These are phyloP conservation scores for Penicillium psychrosexuale DNA, from an alignment of 2,329 filamentous ascomycete species.

Conservation along the genomic window DNA sequence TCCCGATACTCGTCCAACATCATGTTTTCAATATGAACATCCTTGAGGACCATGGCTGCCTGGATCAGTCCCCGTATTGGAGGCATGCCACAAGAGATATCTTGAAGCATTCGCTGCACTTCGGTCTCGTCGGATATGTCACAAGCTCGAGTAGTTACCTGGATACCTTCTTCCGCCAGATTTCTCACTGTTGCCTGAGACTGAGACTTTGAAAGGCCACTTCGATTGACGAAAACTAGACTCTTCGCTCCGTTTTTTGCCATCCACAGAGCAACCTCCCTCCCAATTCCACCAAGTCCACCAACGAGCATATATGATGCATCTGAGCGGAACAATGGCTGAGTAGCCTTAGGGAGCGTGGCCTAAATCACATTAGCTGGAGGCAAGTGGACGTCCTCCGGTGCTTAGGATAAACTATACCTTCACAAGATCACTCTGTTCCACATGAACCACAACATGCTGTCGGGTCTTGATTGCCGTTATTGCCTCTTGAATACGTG, in stretches of 20 bases:
- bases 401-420: not conserved
- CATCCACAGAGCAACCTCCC: constrained; percentile 41
- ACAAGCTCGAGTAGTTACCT: constrained; percentile 26
- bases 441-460: constrained; percentile 7
- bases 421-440: constrained; percentile 10
- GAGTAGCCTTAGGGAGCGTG: not conserved
- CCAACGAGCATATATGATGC: constrained; percentile 29
- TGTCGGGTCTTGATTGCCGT: not conserved
- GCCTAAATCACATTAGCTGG: constrained; percentile 2
- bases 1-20: constrained; percentile 29
- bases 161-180: constrained; percentile 18
- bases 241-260: constrained; percentile 49
- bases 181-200: constrained; percentile 18
- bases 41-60: constrained; percentile 28
- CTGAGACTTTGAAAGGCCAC: constrained; percentile 19
- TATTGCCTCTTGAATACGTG: constrained; percentile 13
- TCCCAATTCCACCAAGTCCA: constrained; percentile 30
- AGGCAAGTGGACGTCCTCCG: too few species aligned
- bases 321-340: constrained; percentile 6
- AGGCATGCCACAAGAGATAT: constrained; percentile 6
- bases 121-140: constrained; percentile 33
- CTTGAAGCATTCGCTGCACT: constrained; percentile 21
- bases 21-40: constrained; percentile 38
- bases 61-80: constrained; percentile 30
- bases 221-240: constrained; percentile 54